Evolutionary conservation across 345 rosid genomes (phyloP).

Genomic region (Streptanthus diversifolius): DNA sequence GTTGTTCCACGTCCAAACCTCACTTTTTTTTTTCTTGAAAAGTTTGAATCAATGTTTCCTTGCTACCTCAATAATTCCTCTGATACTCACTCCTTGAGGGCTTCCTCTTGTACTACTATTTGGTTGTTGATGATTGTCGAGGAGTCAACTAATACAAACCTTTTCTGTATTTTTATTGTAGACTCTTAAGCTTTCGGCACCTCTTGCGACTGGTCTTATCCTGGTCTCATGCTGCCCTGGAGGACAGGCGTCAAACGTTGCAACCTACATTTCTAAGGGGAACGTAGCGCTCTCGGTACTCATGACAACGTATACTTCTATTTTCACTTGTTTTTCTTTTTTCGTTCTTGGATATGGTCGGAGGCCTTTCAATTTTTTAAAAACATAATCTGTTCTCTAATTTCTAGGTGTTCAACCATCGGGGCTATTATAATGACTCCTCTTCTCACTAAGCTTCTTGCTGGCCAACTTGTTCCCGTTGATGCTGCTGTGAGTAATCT

Average conservation of each 20-base stretch:
- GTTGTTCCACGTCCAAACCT: neutral
- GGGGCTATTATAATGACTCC: conserved; percentile 99
- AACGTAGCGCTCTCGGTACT: conserved; percentile 97
- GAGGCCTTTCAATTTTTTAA: neutral
- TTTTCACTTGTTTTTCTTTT: conserved; percentile 4
- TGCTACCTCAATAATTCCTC: neutral
- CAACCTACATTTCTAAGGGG: conserved; percentile 93
- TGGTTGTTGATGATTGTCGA: conserved; percentile 23
- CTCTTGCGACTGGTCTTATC: conserved; percentile 95
- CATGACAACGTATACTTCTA: conserved; percentile 76
- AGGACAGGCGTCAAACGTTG: conserved; percentile 96
- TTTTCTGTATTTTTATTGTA: conserved; percentile 31
- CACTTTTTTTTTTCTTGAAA: neutral
- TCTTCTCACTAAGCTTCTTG: conserved; percentile 95
- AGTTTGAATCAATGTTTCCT: neutral
- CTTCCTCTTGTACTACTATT: neutral
- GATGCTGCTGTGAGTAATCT: conserved; percentile 75
- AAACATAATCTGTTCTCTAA: neutral
- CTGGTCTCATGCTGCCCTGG: conserved; percentile 98
- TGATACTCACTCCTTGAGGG: neutral
- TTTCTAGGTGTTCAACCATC: conserved; percentile 82
- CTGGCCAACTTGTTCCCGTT: conserved; percentile 98
- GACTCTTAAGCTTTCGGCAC: conserved; percentile 86
- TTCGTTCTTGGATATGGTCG: conserved; percentile 7
- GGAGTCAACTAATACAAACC: neutral